phyloP scores from a whole-genome alignment of 371 early-diverging fungal genomes.

The Synchytrium microbalum region DNA sequence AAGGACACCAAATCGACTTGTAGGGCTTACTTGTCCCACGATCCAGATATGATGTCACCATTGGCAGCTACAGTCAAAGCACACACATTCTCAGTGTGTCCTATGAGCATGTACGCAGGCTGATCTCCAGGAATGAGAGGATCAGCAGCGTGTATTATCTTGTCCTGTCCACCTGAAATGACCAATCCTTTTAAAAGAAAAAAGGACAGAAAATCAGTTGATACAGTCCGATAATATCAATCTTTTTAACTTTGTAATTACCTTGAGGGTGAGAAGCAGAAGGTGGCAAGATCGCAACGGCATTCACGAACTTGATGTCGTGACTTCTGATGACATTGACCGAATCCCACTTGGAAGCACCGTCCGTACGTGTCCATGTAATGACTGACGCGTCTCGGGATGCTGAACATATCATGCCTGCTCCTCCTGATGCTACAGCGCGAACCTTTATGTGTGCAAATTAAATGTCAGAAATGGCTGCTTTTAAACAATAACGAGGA shows the following conservation, averaged over 20 bases:
- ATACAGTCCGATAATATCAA: constrained; percentile 2
- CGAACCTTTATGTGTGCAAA: constrained; percentile 49
- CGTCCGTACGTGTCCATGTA: constrained; percentile 24
- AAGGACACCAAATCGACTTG: constrained; percentile 8
- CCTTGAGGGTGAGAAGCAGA: constrained; percentile 55
- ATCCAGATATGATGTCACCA: constrained; percentile 79
- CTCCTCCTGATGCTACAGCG: constrained; percentile 56
- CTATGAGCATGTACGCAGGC: constrained; percentile 61
- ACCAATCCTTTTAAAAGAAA: constrained; percentile 55
- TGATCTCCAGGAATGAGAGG: constrained; percentile 39
- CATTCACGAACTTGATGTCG: constrained; percentile 72
- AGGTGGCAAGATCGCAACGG: constrained; percentile 58
- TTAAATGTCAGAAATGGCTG: neutral
- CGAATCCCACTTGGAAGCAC: constrained; percentile 34
- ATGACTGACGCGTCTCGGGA: constrained; percentile 52
- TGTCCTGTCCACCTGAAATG: constrained; percentile 79
- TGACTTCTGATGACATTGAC: constrained; percentile 59
- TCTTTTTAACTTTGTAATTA: constrained; percentile 17
- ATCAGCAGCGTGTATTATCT: constrained; percentile 71
- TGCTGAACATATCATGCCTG: constrained; percentile 61
- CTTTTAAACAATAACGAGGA: neutral
- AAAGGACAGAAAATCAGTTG: neutral
- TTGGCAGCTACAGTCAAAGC: constrained; percentile 51
- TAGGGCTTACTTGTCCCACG: constrained; percentile 83
- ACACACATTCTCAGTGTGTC: constrained; percentile 86